A percentile compares a stretch with the other conserved stretches of the same genome.
Conservation (phyloP, 2,329 filamentous ascomycete species). For the Trichoderma semiorbis region DNA sequence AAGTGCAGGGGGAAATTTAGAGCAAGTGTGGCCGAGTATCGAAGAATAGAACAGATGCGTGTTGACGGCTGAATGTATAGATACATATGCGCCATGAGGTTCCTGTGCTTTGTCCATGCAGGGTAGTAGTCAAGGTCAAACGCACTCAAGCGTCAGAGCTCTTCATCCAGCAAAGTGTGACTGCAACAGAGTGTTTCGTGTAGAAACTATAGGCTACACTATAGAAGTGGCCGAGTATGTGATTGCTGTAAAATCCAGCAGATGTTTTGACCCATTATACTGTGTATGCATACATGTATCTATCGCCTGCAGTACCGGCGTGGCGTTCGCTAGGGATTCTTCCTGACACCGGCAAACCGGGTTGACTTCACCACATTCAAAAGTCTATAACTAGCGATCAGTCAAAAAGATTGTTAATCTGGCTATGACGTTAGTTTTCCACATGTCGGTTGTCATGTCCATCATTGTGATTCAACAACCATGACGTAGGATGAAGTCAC, state of each 20-base stretch:
- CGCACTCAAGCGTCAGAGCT: neutral
- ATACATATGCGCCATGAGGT: neutral
- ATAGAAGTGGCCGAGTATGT: neutral
- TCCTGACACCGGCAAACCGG: neutral
- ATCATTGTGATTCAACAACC: conserved; percentile 3
- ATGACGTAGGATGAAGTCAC: conserved; percentile 12
- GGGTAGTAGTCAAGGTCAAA: neutral
- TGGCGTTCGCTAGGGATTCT: neutral
- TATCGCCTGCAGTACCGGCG: neutral
- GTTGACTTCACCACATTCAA: neutral
- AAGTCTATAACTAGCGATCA: neutral
- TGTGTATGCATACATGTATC: neutral
- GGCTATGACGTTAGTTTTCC: conserved; percentile 6
- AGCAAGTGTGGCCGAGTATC: neutral
- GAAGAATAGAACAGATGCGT: neutral
- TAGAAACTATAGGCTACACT: too few species aligned
- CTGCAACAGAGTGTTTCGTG: neutral
- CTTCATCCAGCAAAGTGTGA: neutral
- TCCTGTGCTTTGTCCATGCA: neutral
- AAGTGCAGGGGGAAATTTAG: neutral
- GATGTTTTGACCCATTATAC: neutral
- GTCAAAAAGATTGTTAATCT: neutral
- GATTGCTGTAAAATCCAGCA: neutral
- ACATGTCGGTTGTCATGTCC: neutral
- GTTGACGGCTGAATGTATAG: neutral